These are phyloP conservation scores for Colletotrichum eremochloae DNA, from an alignment of 2,329 filamentous ascomycete genomes.

Conservation along the genomic window DNA sequence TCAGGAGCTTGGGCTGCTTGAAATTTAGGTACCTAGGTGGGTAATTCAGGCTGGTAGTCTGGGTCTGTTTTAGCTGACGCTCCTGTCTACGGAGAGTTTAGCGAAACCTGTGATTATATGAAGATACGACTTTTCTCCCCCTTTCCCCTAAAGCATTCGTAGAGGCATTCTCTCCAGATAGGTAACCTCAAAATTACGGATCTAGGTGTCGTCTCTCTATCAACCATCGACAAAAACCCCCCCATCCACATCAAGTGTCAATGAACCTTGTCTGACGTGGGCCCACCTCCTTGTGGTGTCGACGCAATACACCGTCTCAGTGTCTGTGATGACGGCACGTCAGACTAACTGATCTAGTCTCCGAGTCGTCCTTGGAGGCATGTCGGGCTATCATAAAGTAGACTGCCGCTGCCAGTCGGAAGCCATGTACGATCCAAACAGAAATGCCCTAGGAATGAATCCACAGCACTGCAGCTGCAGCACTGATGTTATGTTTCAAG, in stretches of 20 bases:
- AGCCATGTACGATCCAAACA: not conserved
- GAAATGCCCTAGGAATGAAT: not conserved
- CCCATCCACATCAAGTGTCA: not conserved
- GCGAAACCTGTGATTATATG: not conserved
- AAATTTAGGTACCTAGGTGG: not conserved
- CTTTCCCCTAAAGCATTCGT: not conserved
- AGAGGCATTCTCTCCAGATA: not conserved
- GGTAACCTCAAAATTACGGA: not conserved
- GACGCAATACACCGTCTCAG: not conserved
- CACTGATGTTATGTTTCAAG: not conserved
- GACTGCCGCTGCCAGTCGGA: not conserved
- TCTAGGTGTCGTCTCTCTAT: not conserved
- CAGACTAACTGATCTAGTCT: not conserved
- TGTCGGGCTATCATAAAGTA: not conserved
- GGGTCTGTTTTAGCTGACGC: not conserved
- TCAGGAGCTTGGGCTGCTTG: constrained; percentile 33
- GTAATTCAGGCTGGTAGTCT: not conserved
- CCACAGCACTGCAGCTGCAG: not conserved
- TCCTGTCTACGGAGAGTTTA: not conserved
- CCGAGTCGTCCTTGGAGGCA: not conserved
- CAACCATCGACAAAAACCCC: not conserved
- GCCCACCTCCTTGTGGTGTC: not conserved
- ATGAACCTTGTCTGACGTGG: not conserved
- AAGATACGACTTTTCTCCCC: not conserved
- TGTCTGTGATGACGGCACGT: not conserved